Base-by-base conservation (phyloP, 805 yeast species). In the Teunomyces pallodes region DNA sequence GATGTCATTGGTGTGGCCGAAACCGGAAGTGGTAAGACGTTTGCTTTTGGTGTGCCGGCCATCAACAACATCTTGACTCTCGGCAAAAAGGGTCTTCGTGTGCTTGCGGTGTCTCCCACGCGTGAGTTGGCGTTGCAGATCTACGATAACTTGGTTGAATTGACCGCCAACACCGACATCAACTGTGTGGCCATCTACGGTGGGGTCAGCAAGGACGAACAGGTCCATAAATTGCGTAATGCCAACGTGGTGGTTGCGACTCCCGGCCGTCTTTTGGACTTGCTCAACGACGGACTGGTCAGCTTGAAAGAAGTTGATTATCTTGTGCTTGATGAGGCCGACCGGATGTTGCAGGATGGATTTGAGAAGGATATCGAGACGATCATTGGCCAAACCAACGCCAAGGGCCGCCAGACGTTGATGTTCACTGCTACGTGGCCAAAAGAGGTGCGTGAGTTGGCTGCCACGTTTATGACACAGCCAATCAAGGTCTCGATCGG, bases 351-450 rank as follows among this genome's bases (percentile, higher is more conserved):
- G 51, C 99, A 94, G 67, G 94, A 88, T 69, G 99, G 99, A 32
- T 94, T 94, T 61, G 98, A 95, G 71, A 95, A 92, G 65, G 99
- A 92, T 69, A 92, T 94, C 63, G 90, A 87, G 65, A 76, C 79
- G 54, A 90, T 94, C 55, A 82, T 94, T 63, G 80, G 85, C 41
- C 72, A 75, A 48, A 77, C 89, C 12, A 74, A 79, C 20, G 44
- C 55, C 20, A 35, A 46, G 9, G 59, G 77, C 27, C 78, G 98
- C 72, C 98, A 92, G 70, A 94, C 99, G 0, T 77, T 94, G 54
- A 94, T 94, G 98, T 94, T 94, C 71, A 92, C 99, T 8, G 99
- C 99, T n/a, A 94, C 99, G 1, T 94, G 99, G 99, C 99, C 99
- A n/a, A 88, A 87, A 59, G 96, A 92, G 71, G 98, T 94, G 31